Evolutionary conservation across 2,329 filamentous ascomycete species (phyloP), one percentile per base, ranked within the genome.

Genomic region (Claviceps pusilla): DNA sequence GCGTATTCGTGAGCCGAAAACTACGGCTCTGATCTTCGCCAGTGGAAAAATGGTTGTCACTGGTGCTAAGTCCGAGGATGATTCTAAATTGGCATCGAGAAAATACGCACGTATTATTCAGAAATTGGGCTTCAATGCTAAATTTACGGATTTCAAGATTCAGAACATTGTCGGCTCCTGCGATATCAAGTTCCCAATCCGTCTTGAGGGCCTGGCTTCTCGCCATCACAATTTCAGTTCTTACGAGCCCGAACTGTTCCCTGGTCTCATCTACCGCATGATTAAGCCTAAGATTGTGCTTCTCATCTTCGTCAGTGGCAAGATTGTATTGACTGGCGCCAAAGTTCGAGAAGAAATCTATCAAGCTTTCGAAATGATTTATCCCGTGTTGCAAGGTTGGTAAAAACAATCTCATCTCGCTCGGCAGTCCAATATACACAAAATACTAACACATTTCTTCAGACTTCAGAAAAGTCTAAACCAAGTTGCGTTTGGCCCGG

Each of bases 101-200:
- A 98, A 98, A 74, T 97, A 97, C 68, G 93, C 93, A 53, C 90
- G 93, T 66, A 97, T 98, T 71, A 97, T 98, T 64, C 93, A 98
- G 79, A 98, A 98, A 77, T 87, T 98, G 57, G 93, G 93, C 59
- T 98, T 98, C 79, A 95, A 96, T 63, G 91, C 93, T 65, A 96
- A 96, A 81, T 97, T 98, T 73, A 96, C 90, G 61, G 93, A 98
- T 71, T 98, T 98, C 76, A 98, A 97, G 81, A 98, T 98, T 66
- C 90, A 96, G 77, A 98, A 98, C 73, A 97, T 98, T 60, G 93
- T 98, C 61, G 93, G 93, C 60, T 95, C 89, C 57, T 97, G 91
- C 71, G 93, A 98, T 69, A 96, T 98, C 79, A 96, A 96, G 78
- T 98, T 98, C 75, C 93, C 93, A 53, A 96, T 98, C 63, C 89